These are phyloP conservation scores for Hypoxylon sp. DNA, from an alignment of 2,329 filamentous ascomycete genomes.

Conservation along the genomic window DNA sequence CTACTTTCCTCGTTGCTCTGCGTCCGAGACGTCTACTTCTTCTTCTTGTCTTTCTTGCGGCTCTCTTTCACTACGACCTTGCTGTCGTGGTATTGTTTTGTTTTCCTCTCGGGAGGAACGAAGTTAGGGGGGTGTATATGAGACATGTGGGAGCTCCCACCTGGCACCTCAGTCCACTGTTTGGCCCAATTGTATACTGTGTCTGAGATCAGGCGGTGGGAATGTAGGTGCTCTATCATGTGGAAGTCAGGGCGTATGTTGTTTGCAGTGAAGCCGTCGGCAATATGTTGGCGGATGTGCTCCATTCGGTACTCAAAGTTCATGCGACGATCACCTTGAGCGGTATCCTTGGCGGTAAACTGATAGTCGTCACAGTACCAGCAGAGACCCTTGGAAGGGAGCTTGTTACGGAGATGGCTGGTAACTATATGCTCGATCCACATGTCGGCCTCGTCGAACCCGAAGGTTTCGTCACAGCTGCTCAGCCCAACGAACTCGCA, in stretches of 20 bases:
- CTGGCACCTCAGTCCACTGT: conserved; percentile 25
- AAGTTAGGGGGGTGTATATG: conserved; percentile 10
- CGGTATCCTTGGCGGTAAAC: conserved; percentile 42
- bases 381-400: conserved; percentile 53
- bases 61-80: conserved; percentile 8
- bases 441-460: conserved; percentile 45
- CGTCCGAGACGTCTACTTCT: neutral
- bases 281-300: conserved; percentile 59
- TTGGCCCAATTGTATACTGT: neutral
- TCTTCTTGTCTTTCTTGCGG: neutral
- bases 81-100: neutral
- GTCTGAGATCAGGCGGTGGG: conserved; percentile 18
- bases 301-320: conserved; percentile 55
- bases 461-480: conserved; percentile 51
- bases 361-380: conserved; percentile 57
- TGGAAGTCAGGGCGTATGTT: conserved; percentile 88
- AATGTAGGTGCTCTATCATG: conserved; percentile 73
- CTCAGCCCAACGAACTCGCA: conserved; percentile 55
- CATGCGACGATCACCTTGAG: conserved; percentile 14
- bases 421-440: conserved; percentile 58
- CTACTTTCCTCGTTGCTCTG: neutral
- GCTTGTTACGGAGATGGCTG: conserved; percentile 47
- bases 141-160: neutral
- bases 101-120: conserved; percentile 13
- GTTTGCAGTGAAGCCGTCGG: conserved; percentile 22